These are phyloP conservation scores for Cenococcum geophilum DNA, from an alignment of 495 filamentous ascomycete species.

Conservation along the genomic window DNA sequence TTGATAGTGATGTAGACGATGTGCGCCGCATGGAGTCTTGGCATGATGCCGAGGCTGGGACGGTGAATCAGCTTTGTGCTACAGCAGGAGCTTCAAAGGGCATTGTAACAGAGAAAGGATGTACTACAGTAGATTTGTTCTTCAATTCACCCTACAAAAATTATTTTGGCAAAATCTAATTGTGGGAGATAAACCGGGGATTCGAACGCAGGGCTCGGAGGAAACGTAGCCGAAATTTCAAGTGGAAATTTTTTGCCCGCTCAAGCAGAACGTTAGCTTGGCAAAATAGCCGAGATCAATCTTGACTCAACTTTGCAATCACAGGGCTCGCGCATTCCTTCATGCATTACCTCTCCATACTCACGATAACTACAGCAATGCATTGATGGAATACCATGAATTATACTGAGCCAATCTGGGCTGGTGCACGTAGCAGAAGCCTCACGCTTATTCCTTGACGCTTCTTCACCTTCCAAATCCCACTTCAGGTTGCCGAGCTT, in stretches of 20 bases:
- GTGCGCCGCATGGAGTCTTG: no score
- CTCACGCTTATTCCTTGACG: not conserved
- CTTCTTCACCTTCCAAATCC: not conserved
- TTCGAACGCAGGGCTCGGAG: not conserved
- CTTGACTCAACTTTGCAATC: not conserved
- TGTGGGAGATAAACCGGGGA: constrained; percentile 19
- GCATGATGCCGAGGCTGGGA: no score
- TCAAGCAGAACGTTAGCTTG: not conserved
- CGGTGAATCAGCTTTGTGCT: no score
- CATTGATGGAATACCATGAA: not conserved
- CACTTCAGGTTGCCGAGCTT: not conserved
- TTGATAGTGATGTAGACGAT: no score
- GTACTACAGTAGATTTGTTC: no score
- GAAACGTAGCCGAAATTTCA: not conserved
- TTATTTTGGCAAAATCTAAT: no score
- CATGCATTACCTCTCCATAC: not conserved
- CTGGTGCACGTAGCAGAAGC: not conserved
- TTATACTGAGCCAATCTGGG: not conserved
- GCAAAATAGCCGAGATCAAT: not conserved
- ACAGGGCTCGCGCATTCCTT: not conserved
- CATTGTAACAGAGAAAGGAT: no score
- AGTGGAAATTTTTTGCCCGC: not conserved
- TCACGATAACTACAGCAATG: not conserved
- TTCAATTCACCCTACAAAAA: no score
- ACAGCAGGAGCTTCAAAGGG: no score